Evolutionary conservation across 306 rosid genomes (phyloP).

Genomic region (Benincasa hispida): DNA sequence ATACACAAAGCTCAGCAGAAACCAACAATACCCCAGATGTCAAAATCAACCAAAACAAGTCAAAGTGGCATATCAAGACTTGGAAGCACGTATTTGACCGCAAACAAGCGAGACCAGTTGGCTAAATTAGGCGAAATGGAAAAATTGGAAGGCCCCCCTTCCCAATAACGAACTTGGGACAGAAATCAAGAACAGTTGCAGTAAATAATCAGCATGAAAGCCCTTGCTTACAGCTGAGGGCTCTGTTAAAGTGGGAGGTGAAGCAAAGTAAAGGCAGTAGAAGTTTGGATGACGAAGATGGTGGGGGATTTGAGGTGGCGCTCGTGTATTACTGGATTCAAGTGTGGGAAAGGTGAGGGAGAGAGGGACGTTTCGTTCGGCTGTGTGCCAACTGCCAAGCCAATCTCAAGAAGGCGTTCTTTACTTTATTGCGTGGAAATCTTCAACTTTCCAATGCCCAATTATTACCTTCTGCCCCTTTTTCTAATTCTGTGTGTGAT

Average conservation of each 20-base stretch:
- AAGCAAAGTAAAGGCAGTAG: neutral
- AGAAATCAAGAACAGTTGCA: neutral
- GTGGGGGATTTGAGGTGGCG: neutral
- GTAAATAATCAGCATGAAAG: neutral
- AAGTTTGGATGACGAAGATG: neutral
- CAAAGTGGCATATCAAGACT: neutral
- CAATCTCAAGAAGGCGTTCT: neutral
- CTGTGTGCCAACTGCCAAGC: neutral
- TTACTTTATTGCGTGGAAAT: neutral
- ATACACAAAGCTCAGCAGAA: neutral
- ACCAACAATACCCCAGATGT: neutral
- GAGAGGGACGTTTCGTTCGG: conserved; percentile 5
- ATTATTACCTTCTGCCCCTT: neutral
- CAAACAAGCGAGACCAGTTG: neutral
- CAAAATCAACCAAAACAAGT: conserved; percentile 1
- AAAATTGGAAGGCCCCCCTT: neutral
- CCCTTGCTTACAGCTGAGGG: neutral
- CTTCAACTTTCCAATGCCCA: neutral
- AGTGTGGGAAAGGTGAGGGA: neutral
- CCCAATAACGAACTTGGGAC: neutral
- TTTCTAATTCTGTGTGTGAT: neutral
- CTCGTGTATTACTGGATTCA: neutral
- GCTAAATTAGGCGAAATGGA: neutral
- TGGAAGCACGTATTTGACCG: conserved; percentile 4
- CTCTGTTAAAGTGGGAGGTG: neutral